These are phyloP conservation scores for Plantago elongata DNA, from an alignment of 257 asterid genomes.

Conservation along the genomic window DNA sequence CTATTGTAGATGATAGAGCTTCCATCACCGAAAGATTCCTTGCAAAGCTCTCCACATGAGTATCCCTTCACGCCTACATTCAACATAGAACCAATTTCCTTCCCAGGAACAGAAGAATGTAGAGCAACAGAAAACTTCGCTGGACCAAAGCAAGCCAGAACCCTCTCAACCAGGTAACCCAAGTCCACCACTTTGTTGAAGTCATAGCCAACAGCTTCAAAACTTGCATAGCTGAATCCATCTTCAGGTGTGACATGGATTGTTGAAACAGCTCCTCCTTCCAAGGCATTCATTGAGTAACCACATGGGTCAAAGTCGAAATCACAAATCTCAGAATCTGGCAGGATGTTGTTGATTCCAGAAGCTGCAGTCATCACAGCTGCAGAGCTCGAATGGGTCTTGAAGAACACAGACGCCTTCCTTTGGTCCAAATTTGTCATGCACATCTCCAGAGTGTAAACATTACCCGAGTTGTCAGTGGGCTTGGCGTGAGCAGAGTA, in stretches of 20 bases:
- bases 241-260: slow-evolving; percentile 23
- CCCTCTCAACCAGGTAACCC: slow-evolving; percentile 23
- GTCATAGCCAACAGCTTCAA: slow-evolving; percentile 32
- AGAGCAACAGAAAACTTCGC: slow-evolving; percentile 28
- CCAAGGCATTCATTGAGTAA: slow-evolving; percentile 37
- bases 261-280: slow-evolving; percentile 26
- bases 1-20: slow-evolving; percentile 23
- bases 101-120: slow-evolving; percentile 20
- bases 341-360: slow-evolving; percentile 34
- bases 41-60: slow-evolving; percentile 21
- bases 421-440: slow-evolving; percentile 36
- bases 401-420: slow-evolving; percentile 36
- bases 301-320: slow-evolving; percentile 37
- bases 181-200: slow-evolving; percentile 18
- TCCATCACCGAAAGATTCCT: slow-evolving; percentile 25
- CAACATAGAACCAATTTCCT: slow-evolving; percentile 10
- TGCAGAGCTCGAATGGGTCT: slow-evolving; percentile 30
- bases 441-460: slow-evolving; percentile 36
- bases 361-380: slow-evolving; percentile 32
- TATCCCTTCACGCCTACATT: slow-evolving; percentile 28
- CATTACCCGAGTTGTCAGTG: neutral
- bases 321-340: slow-evolving; percentile 28
- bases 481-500: slow-evolving; percentile 29
- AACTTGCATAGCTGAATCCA: slow-evolving; percentile 41
- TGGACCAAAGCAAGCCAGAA: slow-evolving; percentile 30